These are phyloP conservation scores for Fomitopsis serialis DNA, from an alignment of 768 basidiomycete genomes.

Conservation along the genomic window DNA sequence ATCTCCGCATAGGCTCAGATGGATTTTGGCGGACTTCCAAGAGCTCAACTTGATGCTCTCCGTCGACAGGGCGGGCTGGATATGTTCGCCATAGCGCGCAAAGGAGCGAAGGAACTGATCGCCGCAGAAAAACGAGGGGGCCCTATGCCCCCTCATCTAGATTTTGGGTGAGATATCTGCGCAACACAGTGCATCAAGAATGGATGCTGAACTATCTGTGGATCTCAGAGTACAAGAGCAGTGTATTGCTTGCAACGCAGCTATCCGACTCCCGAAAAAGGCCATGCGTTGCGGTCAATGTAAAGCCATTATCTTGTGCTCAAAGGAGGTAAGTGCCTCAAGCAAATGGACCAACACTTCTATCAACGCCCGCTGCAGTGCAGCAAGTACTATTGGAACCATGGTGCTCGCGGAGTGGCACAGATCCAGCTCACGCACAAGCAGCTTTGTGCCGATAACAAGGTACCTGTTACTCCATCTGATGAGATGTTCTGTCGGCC, in stretches of 20 bases:
- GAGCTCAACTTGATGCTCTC: background rate
- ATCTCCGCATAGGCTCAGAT: no score
- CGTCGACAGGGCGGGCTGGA: background rate
- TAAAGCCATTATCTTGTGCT: conserved; percentile 4
- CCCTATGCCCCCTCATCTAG: background rate
- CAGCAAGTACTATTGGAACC: no score
- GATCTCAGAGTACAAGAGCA: background rate
- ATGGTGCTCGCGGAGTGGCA: no score
- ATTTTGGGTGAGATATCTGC: background rate
- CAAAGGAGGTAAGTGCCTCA: background rate
- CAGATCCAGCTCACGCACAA: no score
- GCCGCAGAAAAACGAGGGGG: background rate
- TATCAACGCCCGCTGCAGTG: background rate
- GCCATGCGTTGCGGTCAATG: conserved; percentile 1
- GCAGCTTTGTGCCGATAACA: no score
- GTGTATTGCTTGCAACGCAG: background rate
- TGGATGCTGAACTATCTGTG: no score
- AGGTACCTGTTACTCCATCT: no score
- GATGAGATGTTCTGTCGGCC: no score
- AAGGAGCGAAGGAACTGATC: background rate
- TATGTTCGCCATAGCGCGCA: background rate
- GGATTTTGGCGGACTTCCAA: background rate
- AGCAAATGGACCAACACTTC: background rate
- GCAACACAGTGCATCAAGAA: no score
- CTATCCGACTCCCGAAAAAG: conserved; percentile 1